Evolutionary conservation across 805 yeast species (phyloP).

Genomic region (Helenozyma baotianmanensis): DNA sequence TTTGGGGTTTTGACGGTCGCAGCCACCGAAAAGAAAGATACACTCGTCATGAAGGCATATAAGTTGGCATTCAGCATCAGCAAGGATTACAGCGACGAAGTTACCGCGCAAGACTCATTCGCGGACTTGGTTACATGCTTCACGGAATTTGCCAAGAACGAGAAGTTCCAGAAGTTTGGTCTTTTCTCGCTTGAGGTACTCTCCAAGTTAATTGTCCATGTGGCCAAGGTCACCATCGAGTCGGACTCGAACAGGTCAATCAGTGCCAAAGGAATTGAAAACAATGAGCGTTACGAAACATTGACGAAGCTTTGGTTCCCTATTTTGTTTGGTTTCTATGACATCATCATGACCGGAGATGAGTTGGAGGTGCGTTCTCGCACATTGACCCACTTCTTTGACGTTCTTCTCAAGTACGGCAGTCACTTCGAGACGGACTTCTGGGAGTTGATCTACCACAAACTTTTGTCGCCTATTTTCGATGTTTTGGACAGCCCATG

Average conservation of each 20-base stretch:
- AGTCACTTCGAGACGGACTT: slow-evolving; percentile 64
- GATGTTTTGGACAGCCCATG: slow-evolving; percentile 71
- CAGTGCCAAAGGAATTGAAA: slow-evolving; percentile 8
- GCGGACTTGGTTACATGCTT: slow-evolving; percentile 67
- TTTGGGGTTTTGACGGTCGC: slow-evolving; percentile 74
- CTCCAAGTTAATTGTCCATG: slow-evolving; percentile 53
- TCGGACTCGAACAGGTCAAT: slow-evolving; percentile 4
- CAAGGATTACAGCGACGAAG: slow-evolving; percentile 55
- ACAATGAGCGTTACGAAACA: slow-evolving; percentile 19
- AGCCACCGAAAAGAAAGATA: slow-evolving; percentile 55
- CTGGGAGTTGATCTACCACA: slow-evolving; percentile 79
- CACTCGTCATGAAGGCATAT: slow-evolving; percentile 60
- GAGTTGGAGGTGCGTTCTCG: slow-evolving; percentile 92
- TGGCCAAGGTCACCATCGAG: slow-evolving; percentile 44
- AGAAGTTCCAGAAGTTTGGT: slow-evolving; percentile 72
- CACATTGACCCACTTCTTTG: slow-evolving; percentile 80
- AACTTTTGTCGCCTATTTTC: slow-evolving; percentile 86
- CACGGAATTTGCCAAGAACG: slow-evolving; percentile 79
- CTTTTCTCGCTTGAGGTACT: slow-evolving; percentile 76
- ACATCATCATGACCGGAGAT: slow-evolving; percentile 86
- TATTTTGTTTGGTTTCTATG: slow-evolving; percentile 76
- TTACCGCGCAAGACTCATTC: slow-evolving; percentile 66
- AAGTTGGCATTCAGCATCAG: slow-evolving; percentile 59
- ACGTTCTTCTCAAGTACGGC: slow-evolving; percentile 75
- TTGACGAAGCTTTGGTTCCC: slow-evolving; percentile 78